Base-by-base conservation (phyloP, 2,329 filamentous ascomycete species). In the Fusarium tjaetaba region DNA sequence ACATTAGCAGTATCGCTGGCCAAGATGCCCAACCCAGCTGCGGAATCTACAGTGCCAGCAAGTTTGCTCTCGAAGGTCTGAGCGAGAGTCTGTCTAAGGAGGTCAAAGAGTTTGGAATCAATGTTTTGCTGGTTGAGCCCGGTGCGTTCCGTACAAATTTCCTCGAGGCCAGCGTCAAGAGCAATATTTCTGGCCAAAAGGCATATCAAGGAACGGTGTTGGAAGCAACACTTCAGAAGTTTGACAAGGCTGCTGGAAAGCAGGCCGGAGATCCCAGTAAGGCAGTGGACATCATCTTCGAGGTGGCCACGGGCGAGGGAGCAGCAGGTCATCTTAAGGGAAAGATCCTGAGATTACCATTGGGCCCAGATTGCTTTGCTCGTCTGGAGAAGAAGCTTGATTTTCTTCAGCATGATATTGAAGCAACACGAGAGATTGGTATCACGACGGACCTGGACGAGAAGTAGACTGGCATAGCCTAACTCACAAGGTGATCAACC, bases 61-160 rank as follows among this genome's bases (percentile, higher is more conserved):
- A 88, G 72, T 84, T 83, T 61, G 83, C 84, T 5, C 75, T 84
- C 28, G 82, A 83, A 52, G 83, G 80, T 7, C 71, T 86, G 28
- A 81, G 82, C 24, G 85, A 88, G 71, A 77, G 81, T 0, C 76
- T 88, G 61, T 78, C 80, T 3, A 76, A 71, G 7, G 86, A 88
- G 72, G 79, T 86, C 3, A 82, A 79, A 16, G 82, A 83, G 5
- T 82, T 87, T 20, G 82, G 82, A 20, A 85, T 88, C 61, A 59
- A 77, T 18, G 84, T 84, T 22, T 81, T 84, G 7, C 79, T 86
- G 18, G 79, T 88, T 26, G 86, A 88, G 73, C 86, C 85, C 1
- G 87, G 87, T 4, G 84, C 82, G 43, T 88, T 87, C 69, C 81
- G 86, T 6, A 88, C 86, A 16, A 83, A 84, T n/a, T 84, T 87